A percentile compares a stretch with the other conserved stretches of the same genome.
Conservation (phyloP, 1,139 yeast genomes). For the Citeromyces hawaiiensis region DNA sequence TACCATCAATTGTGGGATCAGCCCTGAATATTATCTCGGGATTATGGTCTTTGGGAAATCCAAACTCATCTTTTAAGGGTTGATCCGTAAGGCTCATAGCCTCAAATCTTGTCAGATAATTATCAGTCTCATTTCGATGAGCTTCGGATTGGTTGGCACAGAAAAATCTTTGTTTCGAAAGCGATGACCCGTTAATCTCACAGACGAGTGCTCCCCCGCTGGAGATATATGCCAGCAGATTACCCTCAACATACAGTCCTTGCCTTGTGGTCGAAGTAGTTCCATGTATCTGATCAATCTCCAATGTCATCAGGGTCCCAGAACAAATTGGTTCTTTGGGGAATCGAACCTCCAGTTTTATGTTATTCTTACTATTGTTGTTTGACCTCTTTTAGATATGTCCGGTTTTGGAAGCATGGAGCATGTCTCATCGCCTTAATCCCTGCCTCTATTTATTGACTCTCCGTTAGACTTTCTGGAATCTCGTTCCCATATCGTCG, state of each 20-base stretch:
- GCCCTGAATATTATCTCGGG: conserved; percentile 15
- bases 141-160: conserved; percentile 25
- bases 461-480: too few relatives aligned
- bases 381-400: too few relatives aligned
- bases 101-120: conserved; percentile 5
- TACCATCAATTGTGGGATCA: conserved; percentile 4
- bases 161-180: conserved; percentile 29
- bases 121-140: conserved; percentile 14
- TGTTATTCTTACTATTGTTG: too few relatives aligned
- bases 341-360: too few relatives aligned
- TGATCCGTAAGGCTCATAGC: conserved; percentile 4
- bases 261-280: conserved; percentile 1
- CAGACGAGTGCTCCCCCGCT: conserved; percentile 58
- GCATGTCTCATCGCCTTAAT: too few relatives aligned
- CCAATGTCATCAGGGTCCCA: neutral
- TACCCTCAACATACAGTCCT: conserved; percentile 24
- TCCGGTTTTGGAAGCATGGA: too few relatives aligned
- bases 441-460: too few relatives aligned
- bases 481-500: too few relatives aligned
- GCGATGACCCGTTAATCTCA: conserved; percentile 12
- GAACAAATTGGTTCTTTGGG: neutral
- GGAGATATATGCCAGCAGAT: conserved; percentile 43
- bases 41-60: conserved; percentile 18
- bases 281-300: conserved; percentile 2
- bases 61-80: conserved; percentile 19